phyloP scores from a whole-genome alignment of 768 basidiomycete species.

The Russula brevipes region DNA sequence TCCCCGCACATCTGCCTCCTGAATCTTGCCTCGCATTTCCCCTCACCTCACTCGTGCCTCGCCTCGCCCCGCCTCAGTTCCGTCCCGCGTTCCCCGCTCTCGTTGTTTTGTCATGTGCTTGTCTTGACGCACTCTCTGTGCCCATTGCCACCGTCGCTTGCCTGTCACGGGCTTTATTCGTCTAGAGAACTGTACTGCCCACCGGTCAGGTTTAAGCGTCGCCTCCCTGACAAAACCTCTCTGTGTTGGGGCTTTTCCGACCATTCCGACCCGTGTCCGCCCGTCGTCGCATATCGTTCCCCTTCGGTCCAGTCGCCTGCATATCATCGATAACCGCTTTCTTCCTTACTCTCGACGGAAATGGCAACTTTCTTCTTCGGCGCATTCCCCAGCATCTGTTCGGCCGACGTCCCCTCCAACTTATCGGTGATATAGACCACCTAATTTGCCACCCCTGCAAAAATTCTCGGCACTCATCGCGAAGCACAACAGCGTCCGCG shows the following conservation, averaged over 20 bases:
- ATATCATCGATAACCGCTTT: constrained; percentile 18
- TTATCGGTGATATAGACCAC: constrained; percentile 1
- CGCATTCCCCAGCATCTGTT: constrained; percentile 3
- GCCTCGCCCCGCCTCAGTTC: constrained; percentile 5
- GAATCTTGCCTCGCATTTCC: constrained; percentile 3
- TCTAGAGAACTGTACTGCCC: not conserved
- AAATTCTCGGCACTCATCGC: constrained; percentile 13
- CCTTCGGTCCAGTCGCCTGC: not conserved
- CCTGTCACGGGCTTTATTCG: not conserved
- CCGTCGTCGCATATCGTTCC: not conserved
- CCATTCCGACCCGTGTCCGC: not conserved
- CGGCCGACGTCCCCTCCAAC: constrained; percentile 14
- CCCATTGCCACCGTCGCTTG: not conserved
- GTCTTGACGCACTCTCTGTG: not conserved
- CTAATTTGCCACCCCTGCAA: not conserved
- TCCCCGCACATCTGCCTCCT: constrained; percentile 10
- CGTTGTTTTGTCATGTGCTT: constrained; percentile 7
- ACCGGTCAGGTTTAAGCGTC: not conserved
- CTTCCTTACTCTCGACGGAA: constrained; percentile 9
- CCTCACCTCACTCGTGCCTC: not conserved
- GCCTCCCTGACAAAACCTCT: not conserved
- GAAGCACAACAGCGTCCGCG: not conserved
- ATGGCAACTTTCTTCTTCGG: constrained; percentile 7
- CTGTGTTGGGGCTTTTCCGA: not conserved
- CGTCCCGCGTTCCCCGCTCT: constrained; percentile 10